Percentiles rank a stretch among this genome's conserved stretches.
Conservation (phyloP, 1,284 basidiomycete species). For the Rhodotorula sp. region DNA sequence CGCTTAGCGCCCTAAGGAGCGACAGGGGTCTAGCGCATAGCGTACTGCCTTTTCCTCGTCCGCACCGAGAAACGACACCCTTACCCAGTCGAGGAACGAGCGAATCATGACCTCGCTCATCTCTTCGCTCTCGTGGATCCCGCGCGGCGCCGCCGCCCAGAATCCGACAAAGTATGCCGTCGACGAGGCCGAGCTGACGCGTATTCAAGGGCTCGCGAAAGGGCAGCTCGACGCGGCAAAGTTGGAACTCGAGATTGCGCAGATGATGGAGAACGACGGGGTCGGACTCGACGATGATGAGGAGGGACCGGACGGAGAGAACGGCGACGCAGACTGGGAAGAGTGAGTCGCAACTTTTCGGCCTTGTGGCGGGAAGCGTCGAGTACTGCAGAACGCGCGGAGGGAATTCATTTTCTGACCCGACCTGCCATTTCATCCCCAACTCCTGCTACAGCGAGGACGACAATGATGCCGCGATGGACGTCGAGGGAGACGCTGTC, state of each 20-base stretch:
- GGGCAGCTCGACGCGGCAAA: constrained; percentile 85
- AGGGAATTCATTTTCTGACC: not conserved
- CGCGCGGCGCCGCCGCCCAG: constrained; percentile 69
- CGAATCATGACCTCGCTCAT: constrained; percentile 50
- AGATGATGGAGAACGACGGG: constrained; percentile 63
- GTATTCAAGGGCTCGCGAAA: constrained; percentile 82
- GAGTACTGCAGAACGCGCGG: not conserved
- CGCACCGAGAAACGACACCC: not conserved
- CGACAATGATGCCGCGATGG: constrained; percentile 7
- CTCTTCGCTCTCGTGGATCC: constrained; percentile 68
- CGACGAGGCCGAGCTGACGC: constrained; percentile 83
- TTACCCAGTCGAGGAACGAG: not conserved
- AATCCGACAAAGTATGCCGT: constrained; percentile 86
- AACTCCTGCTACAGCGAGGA: constrained; percentile 13
- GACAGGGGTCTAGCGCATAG: too few relatives aligned
- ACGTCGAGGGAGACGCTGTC: constrained; percentile 47
- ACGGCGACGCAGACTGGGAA: constrained; percentile 30
- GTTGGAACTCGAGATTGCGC: constrained; percentile 76
- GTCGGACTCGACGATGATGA: constrained; percentile 54
- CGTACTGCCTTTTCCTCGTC: too few relatives aligned
- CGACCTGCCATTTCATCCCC: not conserved
- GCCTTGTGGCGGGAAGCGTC: not conserved
- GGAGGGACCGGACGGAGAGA: constrained; percentile 27
- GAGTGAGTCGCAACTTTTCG: too few relatives aligned
- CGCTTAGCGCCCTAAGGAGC: too few relatives aligned